These are phyloP conservation scores for Lactarius deliciosus DNA, from an alignment of 768 basidiomycete species.

Conservation along the genomic window DNA sequence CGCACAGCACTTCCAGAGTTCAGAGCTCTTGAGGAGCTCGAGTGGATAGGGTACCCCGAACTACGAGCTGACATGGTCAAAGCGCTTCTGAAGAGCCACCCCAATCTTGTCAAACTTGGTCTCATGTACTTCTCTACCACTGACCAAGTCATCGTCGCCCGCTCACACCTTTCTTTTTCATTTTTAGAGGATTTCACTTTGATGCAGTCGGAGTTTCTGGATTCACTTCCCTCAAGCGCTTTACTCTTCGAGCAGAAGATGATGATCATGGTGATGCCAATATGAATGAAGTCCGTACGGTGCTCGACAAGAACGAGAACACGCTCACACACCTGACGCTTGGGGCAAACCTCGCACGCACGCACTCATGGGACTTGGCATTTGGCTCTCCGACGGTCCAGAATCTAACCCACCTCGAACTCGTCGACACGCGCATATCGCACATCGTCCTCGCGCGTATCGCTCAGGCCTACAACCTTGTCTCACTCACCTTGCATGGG, in stretches of 20 bases:
- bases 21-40: conserved; percentile 58
- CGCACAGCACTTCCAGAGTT: conserved; percentile 63
- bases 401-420: conserved; percentile 66
- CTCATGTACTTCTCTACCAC: conserved; percentile 46
- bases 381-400: conserved; percentile 64
- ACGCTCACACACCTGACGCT: conserved; percentile 63
- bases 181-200: conserved; percentile 64
- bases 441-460: conserved; percentile 62
- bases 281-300: conserved; percentile 64
- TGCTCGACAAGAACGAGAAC: conserved; percentile 57
- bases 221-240: conserved; percentile 58
- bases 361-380: conserved; percentile 65
- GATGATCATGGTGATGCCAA: conserved; percentile 64
- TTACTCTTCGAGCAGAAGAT: conserved; percentile 68
- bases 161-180: not conserved
- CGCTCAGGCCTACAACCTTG: conserved; percentile 58
- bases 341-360: conserved; percentile 64
- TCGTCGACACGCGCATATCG: conserved; percentile 68
- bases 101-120: conserved; percentile 54
- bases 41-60: conserved; percentile 79
- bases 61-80: conserved; percentile 66
- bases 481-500: conserved; percentile 64
- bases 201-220: conserved; percentile 68
- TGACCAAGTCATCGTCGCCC: not conserved
- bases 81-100: conserved; percentile 52